Evolutionary conservation across 106 monocot species (phyloP).

Genomic region (Allium cepa): DNA sequence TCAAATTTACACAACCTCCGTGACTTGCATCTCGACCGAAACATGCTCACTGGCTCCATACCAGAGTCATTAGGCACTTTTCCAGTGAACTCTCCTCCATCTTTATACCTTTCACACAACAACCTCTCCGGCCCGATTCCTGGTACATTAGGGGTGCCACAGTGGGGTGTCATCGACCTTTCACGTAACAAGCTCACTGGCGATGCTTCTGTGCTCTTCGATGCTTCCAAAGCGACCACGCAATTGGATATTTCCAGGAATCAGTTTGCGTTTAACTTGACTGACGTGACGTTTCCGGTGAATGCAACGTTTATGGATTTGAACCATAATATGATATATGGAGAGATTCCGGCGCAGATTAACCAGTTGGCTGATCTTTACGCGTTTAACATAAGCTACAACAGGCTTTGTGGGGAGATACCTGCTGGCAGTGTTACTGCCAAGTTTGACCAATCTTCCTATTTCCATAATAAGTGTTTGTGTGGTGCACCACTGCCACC

Average conservation of each 20-base stretch:
- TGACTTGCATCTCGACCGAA: neutral
- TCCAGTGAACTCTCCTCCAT: neutral
- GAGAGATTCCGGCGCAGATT: slow-evolving; percentile 3
- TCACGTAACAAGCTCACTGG: slow-evolving; percentile 36
- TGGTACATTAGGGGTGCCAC: neutral
- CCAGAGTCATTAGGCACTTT: neutral
- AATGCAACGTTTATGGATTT: neutral
- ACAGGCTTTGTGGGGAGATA: slow-evolving; percentile 3
- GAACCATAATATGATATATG: slow-evolving; percentile 1
- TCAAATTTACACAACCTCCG: neutral
- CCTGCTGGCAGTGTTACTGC: neutral
- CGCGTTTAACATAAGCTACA: slow-evolving; percentile 6
- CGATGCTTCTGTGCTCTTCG: slow-evolving; percentile 31
- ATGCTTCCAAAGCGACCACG: neutral
- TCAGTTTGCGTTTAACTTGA: neutral
- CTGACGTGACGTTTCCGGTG: neutral
- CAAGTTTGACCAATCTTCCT: neutral
- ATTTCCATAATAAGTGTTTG: slow-evolving; percentile 15
- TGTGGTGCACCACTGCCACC: slow-evolving; percentile 10
- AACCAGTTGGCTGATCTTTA: neutral
- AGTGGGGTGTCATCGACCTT: slow-evolving; percentile 19
- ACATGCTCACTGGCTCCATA: neutral
- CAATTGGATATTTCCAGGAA: neutral
- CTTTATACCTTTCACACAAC: slow-evolving; percentile 12
- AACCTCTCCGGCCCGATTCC: slow-evolving; percentile 37